These are phyloP conservation scores for Pichia ethanolica DNA, from an alignment of 805 yeast species.

Conservation along the genomic window DNA sequence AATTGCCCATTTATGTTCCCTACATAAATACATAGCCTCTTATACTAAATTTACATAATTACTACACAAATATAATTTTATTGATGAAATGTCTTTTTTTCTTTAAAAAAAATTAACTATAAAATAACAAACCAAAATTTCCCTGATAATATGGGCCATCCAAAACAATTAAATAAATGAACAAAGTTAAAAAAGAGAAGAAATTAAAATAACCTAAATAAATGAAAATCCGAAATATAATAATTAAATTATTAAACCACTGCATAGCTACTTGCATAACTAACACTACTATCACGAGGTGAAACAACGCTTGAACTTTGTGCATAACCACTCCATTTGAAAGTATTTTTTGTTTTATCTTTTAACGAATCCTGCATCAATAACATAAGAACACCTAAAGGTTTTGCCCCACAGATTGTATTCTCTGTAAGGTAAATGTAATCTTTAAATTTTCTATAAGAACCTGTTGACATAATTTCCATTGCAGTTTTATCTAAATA, in stretches of 20 bases:
- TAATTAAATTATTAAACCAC: background rate
- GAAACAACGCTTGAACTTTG: slow-evolving; percentile 57
- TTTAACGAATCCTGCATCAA: slow-evolving; percentile 34
- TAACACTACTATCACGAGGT: slow-evolving; percentile 69
- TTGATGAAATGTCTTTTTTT: too few species aligned
- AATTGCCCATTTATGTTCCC: too few species aligned
- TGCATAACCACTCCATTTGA: slow-evolving; percentile 71
- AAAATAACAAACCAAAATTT: too few species aligned
- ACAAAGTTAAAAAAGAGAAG: background rate
- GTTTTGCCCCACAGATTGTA: slow-evolving; percentile 90
- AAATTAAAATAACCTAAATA: background rate
- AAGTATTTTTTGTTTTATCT: slow-evolving; percentile 23
- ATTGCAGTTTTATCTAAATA: slow-evolving; percentile 64
- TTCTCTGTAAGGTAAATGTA: slow-evolving; percentile 70
- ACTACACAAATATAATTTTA: too few species aligned
- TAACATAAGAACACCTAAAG: slow-evolving; percentile 57
- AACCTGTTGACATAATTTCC: slow-evolving; percentile 49
- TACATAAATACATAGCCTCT: too few species aligned
- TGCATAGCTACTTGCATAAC: slow-evolving; percentile 79
- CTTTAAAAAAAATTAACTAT: too few species aligned
- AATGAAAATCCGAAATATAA: background rate
- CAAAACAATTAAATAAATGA: background rate
- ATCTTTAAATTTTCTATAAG: slow-evolving; percentile 50
- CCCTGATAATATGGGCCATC: too few species aligned
- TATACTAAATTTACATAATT: too few species aligned